Base-by-base conservation (phyloP, 768 basidiomycete species). In the Auriculariales sp. region DNA sequence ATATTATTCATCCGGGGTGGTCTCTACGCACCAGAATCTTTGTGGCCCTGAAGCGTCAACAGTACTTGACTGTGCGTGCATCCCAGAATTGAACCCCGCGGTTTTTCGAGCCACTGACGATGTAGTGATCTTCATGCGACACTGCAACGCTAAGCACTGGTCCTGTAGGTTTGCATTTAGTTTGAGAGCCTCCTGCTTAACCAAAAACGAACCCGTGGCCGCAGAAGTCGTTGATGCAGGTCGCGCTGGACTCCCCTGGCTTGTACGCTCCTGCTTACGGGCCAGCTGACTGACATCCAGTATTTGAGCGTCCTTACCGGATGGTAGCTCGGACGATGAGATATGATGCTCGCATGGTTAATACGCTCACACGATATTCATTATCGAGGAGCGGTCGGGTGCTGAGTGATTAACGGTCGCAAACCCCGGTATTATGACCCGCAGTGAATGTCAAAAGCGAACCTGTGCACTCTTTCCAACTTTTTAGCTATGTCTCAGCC, bases 51-150 rank as follows among this genome's bases (percentile, higher is more conserved):
- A 28, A 99, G 71, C 84, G 94, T 90, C 59, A 88, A 83, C 63
- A 97, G 93, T 58, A 91, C 83, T 34, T 75, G 33, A 78, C 81
- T 11, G 73, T 74, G 54, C 76, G 72, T 48, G 87, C 78, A 61
- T 93, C 88, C 82, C 87, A 90, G 62, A 94, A 91, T 63, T 93
- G 89, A 49, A 99, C 92, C 0, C 90, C 85, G 11, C 95, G 84
- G 62, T 99, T 95, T 68, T 97, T 97, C 30, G 81, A 83, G 47
- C 95, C 94, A 10, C 89, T 92, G 10, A 95, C 93, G 56, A 98
- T 83, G 87, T 91, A 84, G 55, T 87, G 79, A 3, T 88, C 89
- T 64, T 97, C 93, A 54, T 90, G 84, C 42, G 88, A 90, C 45
- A 92, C 87, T 17, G 79, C 79, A 42, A 82, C 80, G 42, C 76